These are phyloP conservation scores for Plasmodium knowlesi DNA, from an alignment of 169 alveolate genomes.

Conservation along the genomic window DNA sequence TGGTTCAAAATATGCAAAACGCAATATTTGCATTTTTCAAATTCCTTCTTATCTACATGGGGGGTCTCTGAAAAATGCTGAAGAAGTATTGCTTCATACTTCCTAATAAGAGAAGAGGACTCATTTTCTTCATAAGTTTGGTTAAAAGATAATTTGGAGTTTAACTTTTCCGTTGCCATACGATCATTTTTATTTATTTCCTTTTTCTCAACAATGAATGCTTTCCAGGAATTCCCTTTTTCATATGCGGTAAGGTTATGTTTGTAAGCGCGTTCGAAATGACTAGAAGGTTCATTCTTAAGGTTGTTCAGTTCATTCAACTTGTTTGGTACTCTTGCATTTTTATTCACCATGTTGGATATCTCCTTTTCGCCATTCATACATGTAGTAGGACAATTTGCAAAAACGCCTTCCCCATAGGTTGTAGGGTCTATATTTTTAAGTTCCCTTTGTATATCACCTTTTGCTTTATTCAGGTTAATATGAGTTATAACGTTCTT, in stretches of 20 bases:
- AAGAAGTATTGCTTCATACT: background rate
- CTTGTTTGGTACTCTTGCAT: background rate
- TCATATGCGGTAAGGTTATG: background rate
- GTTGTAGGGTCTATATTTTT: background rate
- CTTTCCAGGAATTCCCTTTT: background rate
- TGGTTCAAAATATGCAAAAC: slow-evolving; percentile 9
- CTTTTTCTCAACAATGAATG: background rate
- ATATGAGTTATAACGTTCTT: background rate
- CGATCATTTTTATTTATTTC: background rate
- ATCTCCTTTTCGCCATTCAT: background rate
- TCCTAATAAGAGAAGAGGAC: background rate
- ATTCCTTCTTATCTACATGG: background rate
- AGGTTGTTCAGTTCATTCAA: background rate
- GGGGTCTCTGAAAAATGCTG: background rate
- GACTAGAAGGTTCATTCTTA: background rate
- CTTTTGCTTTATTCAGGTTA: background rate
- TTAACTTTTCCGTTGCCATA: background rate
- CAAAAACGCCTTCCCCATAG: background rate
- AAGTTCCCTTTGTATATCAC: background rate
- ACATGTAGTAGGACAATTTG: background rate
- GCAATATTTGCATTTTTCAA: slow-evolving; percentile 18
- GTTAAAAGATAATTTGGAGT: background rate
- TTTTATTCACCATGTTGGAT: background rate
- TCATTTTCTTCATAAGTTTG: background rate
- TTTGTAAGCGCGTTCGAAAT: background rate